Percentiles rank a stretch among this genome's conserved stretches.
These are phyloP conservation scores for Rubroboletus satanas DNA, from an alignment of 768 basidiomycete genomes.

Conservation along the genomic window DNA sequence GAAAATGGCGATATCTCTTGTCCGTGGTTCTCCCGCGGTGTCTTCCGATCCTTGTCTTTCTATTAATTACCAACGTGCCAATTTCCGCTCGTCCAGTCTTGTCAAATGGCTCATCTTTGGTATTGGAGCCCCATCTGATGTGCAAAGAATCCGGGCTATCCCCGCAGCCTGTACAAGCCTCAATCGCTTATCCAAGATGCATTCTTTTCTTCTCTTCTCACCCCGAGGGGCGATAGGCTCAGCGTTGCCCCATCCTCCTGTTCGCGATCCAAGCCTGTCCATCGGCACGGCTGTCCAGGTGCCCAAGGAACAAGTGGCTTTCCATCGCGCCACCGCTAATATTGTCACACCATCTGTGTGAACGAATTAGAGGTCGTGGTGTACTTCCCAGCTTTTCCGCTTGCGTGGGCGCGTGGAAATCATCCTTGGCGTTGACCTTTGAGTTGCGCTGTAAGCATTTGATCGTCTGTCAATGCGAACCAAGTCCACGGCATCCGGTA, in stretches of 20 bases:
- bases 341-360: not conserved
- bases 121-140: not conserved
- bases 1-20: not conserved
- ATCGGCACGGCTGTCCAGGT: not conserved
- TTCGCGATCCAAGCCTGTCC: not conserved
- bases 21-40: not conserved
- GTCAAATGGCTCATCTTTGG: not conserved
- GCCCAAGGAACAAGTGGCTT: not conserved
- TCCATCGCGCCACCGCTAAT: not conserved
- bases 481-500: not conserved
- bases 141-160: not conserved
- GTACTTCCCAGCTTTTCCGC: not conserved
- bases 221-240: not conserved
- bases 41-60: not conserved
- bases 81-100: not conserved
- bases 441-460: not conserved
- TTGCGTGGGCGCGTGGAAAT: not conserved
- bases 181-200: not conserved
- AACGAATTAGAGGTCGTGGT: not conserved
- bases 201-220: not conserved
- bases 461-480: not conserved
- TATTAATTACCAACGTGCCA: slow-evolving; percentile 2
- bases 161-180: not conserved
- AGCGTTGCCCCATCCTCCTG: not conserved
- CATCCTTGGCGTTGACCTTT: not conserved